Conservation (phyloP, 2,329 filamentous ascomycete genomes). For the Rachicladosporium sp. region DNA sequence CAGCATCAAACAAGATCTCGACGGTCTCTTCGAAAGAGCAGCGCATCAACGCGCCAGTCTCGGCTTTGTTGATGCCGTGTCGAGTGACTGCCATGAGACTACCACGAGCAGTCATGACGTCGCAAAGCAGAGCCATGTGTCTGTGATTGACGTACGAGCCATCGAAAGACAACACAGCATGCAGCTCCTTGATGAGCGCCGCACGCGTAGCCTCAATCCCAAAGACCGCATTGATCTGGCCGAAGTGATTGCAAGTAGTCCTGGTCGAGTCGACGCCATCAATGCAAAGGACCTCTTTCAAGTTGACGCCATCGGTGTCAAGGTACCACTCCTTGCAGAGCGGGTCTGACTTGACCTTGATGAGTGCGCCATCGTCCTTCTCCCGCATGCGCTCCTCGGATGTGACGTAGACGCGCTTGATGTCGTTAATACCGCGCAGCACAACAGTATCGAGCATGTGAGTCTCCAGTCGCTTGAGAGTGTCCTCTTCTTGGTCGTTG, state of each 20-base stretch:
- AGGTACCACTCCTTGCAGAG: constrained; percentile 88
- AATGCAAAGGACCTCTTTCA: constrained; percentile 73
- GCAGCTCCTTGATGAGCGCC: constrained; percentile 77
- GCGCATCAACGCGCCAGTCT: constrained; percentile 96
- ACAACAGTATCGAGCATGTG: constrained; percentile 86
- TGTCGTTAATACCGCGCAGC: constrained; percentile 76
- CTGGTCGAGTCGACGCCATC: constrained; percentile 76
- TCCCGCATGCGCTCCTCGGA: constrained; percentile 59
- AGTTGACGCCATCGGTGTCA: constrained; percentile 81
- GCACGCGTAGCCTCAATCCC: constrained; percentile 90
- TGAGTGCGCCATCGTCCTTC: constrained; percentile 57
- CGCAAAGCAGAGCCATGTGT: constrained; percentile 85
- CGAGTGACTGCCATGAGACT: constrained; percentile 92
- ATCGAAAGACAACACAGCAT: constrained; percentile 88
- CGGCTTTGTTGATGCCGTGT: constrained; percentile 95
- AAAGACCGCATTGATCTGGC: constrained; percentile 86
- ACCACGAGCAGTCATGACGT: constrained; percentile 95
- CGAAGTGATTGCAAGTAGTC: constrained; percentile 91
- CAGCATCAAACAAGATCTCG: constrained; percentile 92
- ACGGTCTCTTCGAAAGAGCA: constrained; percentile 99
- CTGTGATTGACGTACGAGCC: constrained; percentile 99
- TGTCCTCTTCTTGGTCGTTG: constrained; percentile 77
- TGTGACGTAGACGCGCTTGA: constrained; percentile 88
- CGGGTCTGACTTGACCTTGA: constrained; percentile 60
- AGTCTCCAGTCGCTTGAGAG: constrained; percentile 81